phyloP scores from a whole-genome alignment of 306 rosid species.

The Malus domestica region DNA sequence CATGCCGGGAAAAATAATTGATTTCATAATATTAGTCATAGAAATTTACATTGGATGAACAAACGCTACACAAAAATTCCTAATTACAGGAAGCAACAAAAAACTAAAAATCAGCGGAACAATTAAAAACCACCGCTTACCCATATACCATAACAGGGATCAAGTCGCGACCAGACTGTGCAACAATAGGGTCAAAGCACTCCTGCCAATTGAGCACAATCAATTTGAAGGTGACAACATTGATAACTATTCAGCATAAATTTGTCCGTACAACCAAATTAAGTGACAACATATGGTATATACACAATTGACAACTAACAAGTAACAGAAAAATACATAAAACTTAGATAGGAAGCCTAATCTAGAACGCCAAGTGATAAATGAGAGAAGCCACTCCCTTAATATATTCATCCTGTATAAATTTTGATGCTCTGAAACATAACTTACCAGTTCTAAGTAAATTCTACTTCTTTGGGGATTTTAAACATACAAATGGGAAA shows the following conservation, averaged over 20 bases:
- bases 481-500: not conserved
- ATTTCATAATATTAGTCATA: not conserved
- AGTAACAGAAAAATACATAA: not conserved
- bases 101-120: not conserved
- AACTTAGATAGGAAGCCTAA: not conserved
- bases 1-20: not conserved
- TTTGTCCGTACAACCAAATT: not conserved
- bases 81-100: not conserved
- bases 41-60: not conserved
- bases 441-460: not conserved
- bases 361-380: not conserved
- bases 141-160: constrained; percentile 99
- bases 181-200: constrained; percentile 98
- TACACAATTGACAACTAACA: not conserved
- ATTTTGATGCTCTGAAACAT: not conserved
- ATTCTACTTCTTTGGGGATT: not conserved
- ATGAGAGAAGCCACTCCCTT: not conserved
- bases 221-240: constrained; percentile 2
- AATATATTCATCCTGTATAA: not conserved
- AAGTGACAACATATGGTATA: not conserved
- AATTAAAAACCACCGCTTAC: constrained; percentile 35
- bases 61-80: not conserved
- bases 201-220: constrained; percentile 50
- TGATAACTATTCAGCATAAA: not conserved
- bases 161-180: constrained; percentile 90